phyloP scores from a whole-genome alignment of 2,329 filamentous ascomycete species.

The Alternaria novae-zelandiae region DNA sequence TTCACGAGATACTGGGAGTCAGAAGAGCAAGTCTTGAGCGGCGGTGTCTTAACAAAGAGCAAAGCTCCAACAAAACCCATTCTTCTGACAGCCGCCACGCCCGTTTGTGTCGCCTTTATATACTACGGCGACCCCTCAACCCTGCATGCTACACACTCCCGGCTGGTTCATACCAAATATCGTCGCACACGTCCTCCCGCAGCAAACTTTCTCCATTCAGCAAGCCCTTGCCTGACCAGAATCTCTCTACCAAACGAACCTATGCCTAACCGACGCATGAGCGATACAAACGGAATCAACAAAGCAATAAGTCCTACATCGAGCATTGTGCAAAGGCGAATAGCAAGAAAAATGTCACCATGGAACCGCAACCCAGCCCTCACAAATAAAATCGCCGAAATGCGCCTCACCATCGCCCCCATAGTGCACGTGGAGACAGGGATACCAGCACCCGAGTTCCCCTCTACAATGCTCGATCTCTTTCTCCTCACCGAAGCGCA shows the following conservation, averaged over 20 bases:
- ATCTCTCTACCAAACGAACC: background rate
- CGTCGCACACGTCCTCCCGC: constrained; percentile 1
- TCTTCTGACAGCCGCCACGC: constrained; percentile 25
- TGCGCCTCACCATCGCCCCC: constrained; percentile 70
- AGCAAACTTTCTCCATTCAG: constrained; percentile 14
- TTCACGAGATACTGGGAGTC: constrained; percentile 20
- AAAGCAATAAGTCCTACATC: constrained; percentile 15
- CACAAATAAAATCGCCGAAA: constrained; percentile 66
- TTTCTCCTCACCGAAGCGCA: constrained; percentile 75
- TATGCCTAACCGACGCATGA: constrained; percentile 18
- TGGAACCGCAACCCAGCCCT: constrained; percentile 55
- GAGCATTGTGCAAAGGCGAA: constrained; percentile 18
- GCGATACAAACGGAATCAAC: constrained; percentile 15
- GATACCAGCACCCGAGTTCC: constrained; percentile 69
- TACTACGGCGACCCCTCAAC: constrained; percentile 18
- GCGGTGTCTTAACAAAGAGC: constrained; percentile 33
- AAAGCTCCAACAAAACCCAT: constrained; percentile 34
- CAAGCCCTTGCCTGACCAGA: background rate
- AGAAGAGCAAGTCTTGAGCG: constrained; percentile 23
- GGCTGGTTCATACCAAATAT: constrained; percentile 2
- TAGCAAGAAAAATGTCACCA: constrained; percentile 13
- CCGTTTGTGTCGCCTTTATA: constrained; percentile 37
- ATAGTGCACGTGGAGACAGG: constrained; percentile 68
- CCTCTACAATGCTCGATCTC: constrained; percentile 70
- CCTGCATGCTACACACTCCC: constrained; percentile 18